phyloP scores from a whole-genome alignment of 2,329 filamentous ascomycete species.

The Penicillium aurantiogriseum region DNA sequence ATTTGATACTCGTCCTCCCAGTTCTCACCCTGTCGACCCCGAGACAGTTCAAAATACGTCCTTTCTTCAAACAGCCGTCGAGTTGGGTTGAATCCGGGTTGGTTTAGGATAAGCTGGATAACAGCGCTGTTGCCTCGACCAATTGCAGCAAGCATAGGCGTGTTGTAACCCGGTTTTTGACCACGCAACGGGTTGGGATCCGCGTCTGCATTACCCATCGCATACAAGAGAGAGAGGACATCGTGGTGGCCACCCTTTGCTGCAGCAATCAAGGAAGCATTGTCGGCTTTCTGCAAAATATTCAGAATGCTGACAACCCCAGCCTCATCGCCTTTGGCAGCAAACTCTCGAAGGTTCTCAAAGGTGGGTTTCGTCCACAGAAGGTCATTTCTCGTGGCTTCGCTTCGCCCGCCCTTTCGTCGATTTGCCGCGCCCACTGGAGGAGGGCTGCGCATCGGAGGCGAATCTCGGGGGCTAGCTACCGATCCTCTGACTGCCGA shows the following conservation, averaged over 20 bases:
- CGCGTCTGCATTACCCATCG: slow-evolving; percentile 63
- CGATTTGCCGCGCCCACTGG: slow-evolving; percentile 33
- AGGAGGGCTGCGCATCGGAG: slow-evolving; percentile 46
- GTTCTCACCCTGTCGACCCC: slow-evolving; percentile 76
- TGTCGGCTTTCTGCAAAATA: slow-evolving; percentile 61
- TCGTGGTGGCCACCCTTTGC: slow-evolving; percentile 88
- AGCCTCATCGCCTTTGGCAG: slow-evolving; percentile 50
- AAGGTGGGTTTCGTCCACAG: slow-evolving; percentile 52
- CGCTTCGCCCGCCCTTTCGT: slow-evolving; percentile 49
- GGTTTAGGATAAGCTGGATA: slow-evolving; percentile 73
- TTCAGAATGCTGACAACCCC: slow-evolving; percentile 52
- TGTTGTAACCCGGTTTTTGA: slow-evolving; percentile 69
- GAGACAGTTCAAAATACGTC: slow-evolving; percentile 83
- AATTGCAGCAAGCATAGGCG: slow-evolving; percentile 91
- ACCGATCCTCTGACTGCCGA: slow-evolving; percentile 39
- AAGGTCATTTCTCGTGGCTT: slow-evolving; percentile 51
- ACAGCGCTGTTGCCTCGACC: slow-evolving; percentile 84
- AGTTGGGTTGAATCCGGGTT: slow-evolving; percentile 79
- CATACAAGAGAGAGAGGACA: slow-evolving; percentile 74
- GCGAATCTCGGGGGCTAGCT: slow-evolving; percentile 42
- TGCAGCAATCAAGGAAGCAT: slow-evolving; percentile 84
- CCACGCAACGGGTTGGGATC: slow-evolving; percentile 66
- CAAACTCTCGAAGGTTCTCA: slow-evolving; percentile 50
- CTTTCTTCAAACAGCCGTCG: slow-evolving; percentile 69
- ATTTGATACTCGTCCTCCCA: slow-evolving; percentile 87